Conservation (phyloP, 2,329 filamentous ascomycete species). For the Trichoderma sp. region DNA sequence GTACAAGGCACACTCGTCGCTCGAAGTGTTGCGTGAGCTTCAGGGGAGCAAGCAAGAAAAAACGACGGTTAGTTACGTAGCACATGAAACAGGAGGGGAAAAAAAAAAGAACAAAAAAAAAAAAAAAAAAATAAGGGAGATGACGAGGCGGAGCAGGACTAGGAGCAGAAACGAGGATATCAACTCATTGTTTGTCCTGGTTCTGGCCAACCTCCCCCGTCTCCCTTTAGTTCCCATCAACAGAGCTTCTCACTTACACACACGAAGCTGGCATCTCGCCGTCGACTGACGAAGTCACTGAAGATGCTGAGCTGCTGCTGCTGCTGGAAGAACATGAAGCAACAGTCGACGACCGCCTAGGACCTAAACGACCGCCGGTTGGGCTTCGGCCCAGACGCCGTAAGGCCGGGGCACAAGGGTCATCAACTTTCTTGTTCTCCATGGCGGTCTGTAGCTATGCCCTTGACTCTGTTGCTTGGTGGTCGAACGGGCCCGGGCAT, state of each 20-base stretch:
- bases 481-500: neutral
- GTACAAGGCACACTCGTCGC: conserved; percentile 50
- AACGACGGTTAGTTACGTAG: neutral
- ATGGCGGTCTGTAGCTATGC: conserved; percentile 23
- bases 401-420: conserved; percentile 32
- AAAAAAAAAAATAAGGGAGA: neutral
- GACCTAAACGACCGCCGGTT: conserved; percentile 31
- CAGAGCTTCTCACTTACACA: conserved; percentile 31
- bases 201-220: neutral
- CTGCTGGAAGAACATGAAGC: conserved; percentile 24
- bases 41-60: neutral
- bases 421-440: conserved; percentile 34
- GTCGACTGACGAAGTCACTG: conserved; percentile 24
- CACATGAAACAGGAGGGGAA: neutral
- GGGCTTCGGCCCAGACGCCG: conserved; percentile 33
- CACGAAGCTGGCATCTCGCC: conserved; percentile 29
- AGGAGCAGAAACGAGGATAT: neutral
- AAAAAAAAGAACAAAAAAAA: neutral
- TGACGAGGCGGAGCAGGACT: neutral
- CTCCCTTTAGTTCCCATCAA: neutral
- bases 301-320: conserved; percentile 26
- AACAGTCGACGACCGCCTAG: conserved; percentile 31
- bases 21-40: conserved; percentile 42
- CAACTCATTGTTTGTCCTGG: neutral
- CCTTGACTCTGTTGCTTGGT: conserved; percentile 10